Evolutionary conservation across 495 filamentous ascomycete genomes (phyloP), one percentile per base, ranked within the genome.

Genomic region (Hypoxylon lenormandii): DNA sequence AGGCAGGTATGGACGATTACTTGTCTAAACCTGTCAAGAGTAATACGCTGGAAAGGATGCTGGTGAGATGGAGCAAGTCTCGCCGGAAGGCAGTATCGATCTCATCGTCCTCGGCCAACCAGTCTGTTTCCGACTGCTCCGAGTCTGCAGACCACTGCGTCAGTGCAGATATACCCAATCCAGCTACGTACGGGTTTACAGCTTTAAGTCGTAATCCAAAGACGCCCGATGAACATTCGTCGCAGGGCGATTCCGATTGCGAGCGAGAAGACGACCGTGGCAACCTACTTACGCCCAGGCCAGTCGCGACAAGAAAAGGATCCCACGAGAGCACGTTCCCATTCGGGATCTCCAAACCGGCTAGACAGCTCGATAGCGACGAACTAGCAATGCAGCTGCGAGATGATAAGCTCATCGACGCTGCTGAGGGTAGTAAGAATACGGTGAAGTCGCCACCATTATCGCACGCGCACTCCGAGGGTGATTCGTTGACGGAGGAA

Each of bases 1-100:
- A 80, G 53, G 89, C 89, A 5, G 92, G 92, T 6, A 94, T 94
- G 91, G 90, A 94, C 66, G 91, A 94, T 75, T 94, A 95, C 69
- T 78, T 95, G 4, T 81, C 90, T 15, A 95, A 94, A 68, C 92
- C 92, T 0, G 87, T 94, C 64, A 88, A 88, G 69, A 84, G 85
- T 21, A 85, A 83, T 51, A 84, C 83, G 0, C 81, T 94, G 52
- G 90, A 93, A 76, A 86, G 84, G 57, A 94, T 92, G 83, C 80
- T 95, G n/a, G 68, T 71, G 33, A 71, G 69, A 16, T 72, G 69
- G 69, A 60, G 53, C 6, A 68, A 36, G 52, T 50, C 53, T 0
- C 54, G 69, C 19, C 64, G 69, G 1, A 72, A 68, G 54, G 60
- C 26, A 21, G 62, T 53, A 0, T 71, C 64, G 15, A 42, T 59